Evolutionary conservation across 202 grass and related monocot species (phyloP).

Genomic region (Brachypodium distachyon): DNA sequence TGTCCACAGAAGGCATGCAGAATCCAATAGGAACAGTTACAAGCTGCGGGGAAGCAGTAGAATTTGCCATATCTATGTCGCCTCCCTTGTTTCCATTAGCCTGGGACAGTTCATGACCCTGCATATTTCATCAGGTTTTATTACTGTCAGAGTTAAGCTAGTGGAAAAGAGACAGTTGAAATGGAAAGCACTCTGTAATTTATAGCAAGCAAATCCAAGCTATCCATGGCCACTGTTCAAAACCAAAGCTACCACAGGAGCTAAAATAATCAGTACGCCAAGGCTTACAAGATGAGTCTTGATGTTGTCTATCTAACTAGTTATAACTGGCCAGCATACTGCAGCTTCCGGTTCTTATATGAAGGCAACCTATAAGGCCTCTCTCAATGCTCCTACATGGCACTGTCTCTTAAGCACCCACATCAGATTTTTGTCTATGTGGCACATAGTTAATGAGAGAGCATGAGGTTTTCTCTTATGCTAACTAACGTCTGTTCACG

Average conservation of each 20-base stretch:
- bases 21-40: constrained; percentile 53
- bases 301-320: neutral
- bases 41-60: constrained; percentile 18
- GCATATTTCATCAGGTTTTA: constrained; percentile 31
- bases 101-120: constrained; percentile 36
- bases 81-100: constrained; percentile 32
- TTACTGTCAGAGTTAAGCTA: constrained; percentile 14
- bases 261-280: neutral
- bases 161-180: constrained; percentile 2
- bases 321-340: neutral
- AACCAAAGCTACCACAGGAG: neutral
- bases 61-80: constrained; percentile 11
- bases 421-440: too few species aligned
- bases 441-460: too few species aligned
- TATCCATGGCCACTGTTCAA: neutral
- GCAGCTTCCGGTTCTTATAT: neutral
- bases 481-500: too few species aligned
- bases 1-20: constrained; percentile 30
- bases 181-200: neutral
- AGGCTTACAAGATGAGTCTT: neutral
- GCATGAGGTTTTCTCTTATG: too few species aligned
- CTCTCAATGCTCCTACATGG: too few species aligned
- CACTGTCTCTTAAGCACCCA: too few species aligned
- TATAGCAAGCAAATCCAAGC: neutral
- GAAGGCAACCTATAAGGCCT: neutral